Evolutionary conservation across 305 asterid genomes (phyloP), one percentile per base, ranked within the genome.

Genomic region (Solanum hybrid): DNA sequence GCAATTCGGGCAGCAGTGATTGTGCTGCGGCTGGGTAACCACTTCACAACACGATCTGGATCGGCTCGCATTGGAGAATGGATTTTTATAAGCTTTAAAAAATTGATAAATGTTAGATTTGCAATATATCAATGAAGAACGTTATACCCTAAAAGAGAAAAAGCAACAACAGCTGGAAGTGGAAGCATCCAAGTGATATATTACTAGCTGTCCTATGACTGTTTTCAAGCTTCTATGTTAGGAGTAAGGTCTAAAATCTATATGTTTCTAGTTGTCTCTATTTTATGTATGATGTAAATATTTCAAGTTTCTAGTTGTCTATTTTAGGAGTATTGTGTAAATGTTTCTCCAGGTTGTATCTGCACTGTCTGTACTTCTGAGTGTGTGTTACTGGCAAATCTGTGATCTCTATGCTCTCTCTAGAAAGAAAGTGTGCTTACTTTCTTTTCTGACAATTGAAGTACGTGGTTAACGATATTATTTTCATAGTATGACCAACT

Each of bases 61-160:
- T 98, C 96, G 22, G 97, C 93, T 56, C 99, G 94, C 99, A 96
- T 96, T 77, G 99, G 99, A 88, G 99, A 98, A 93, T 96, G 99
- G 92, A 98, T 98, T 91, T 94, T 98, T 90, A 98, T 93, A 91
- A 96, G 98, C 99, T 98, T 93, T 85, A 27, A 78, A 36, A 84
- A 79, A 73, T 88, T 11, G 78, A 87, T 7, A 71, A 71, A 80
- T 34, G 90, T 78, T 34, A 90, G 69, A 38, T 71, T 82, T 19
- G 76, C 76, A 85, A 85, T 85, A 51, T 31, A 32, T 32, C 45
- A 29, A 51, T 6, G 31, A 84, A 84, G 36, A 71, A 38, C 76
- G 22, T 22, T 81, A 51, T 11, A 82, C 42, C 29, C 31, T 29
- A 32, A 29, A 82, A 82, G 29, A 51, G 51, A 38, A 6, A 80